Conservation (phyloP, 2,329 filamentous ascomycete genomes). For the Epichloe brachyelytri region DNA sequence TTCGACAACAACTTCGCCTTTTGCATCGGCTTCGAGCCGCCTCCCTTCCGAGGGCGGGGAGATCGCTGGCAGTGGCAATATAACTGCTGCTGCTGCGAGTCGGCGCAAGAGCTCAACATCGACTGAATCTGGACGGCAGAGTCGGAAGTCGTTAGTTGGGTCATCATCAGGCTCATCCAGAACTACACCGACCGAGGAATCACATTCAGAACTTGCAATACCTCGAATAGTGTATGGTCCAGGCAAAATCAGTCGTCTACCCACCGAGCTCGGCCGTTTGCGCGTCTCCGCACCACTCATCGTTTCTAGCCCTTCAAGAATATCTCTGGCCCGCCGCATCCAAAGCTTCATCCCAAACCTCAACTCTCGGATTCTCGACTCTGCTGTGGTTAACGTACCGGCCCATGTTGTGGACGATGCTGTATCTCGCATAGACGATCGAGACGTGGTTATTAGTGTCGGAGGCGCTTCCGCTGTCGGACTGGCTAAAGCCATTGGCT, state of each 20-base stretch:
- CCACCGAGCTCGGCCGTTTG: conserved; percentile 21
- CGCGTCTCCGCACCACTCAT: conserved; percentile 22
- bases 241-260: conserved; percentile 19
- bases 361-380: conserved; percentile 20
- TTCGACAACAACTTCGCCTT: neutral
- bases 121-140: conserved; percentile 1
- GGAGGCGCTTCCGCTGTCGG: conserved; percentile 51
- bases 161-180: conserved; percentile 2
- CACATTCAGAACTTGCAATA: conserved; percentile 6
- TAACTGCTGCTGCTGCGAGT: neutral
- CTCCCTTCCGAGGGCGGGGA: neutral
- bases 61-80: conserved; percentile 1
- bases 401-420: conserved; percentile 16
- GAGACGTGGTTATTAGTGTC: conserved; percentile 47
- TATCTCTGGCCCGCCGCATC: conserved; percentile 20
- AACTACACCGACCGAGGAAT: conserved; percentile 2
- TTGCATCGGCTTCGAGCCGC: neutral
- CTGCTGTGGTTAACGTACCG: conserved; percentile 17
- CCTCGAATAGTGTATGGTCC: conserved; percentile 24
- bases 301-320: conserved; percentile 25
- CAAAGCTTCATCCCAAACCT: conserved; percentile 22
- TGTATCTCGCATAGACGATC: conserved; percentile 18
- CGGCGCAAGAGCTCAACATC: conserved; percentile 1
- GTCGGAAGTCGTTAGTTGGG: neutral
- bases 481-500: conserved; percentile 40